phyloP scores from a whole-genome alignment of 768 basidiomycete species.

The Termitomyces eurrhizus region DNA sequence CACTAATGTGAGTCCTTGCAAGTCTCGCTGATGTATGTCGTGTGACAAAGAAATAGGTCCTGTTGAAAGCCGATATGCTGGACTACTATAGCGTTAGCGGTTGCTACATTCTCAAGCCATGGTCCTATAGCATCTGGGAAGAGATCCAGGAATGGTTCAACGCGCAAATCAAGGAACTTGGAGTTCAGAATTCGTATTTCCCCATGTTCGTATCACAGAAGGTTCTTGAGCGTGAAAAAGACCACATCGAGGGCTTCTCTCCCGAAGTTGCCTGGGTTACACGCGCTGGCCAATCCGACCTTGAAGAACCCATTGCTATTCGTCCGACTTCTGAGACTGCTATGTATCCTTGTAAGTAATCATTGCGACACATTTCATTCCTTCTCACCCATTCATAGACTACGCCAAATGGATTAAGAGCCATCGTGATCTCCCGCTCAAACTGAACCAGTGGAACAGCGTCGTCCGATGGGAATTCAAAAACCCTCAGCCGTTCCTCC shows the following conservation, averaged over 20 bases:
- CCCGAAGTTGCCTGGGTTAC: constrained; percentile 99
- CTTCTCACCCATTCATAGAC: constrained; percentile 43
- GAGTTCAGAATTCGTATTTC: constrained; percentile 97
- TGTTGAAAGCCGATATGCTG: constrained; percentile 97
- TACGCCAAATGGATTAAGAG: constrained; percentile 99
- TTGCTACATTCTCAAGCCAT: constrained; percentile 97
- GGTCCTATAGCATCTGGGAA: constrained; percentile 98
- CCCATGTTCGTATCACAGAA: constrained; percentile 96
- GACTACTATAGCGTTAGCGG: constrained; percentile 99
- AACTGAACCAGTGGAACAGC: constrained; percentile 98
- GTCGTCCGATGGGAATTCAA: constrained; percentile 99
- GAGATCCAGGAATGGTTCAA: constrained; percentile 97
- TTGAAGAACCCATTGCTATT: constrained; percentile 97
- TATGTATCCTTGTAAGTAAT: constrained; percentile 92
- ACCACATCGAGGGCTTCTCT: constrained; percentile 98
- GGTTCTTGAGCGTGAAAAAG: constrained; percentile 93
- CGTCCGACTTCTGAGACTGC: constrained; percentile 98
- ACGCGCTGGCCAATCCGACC: constrained; percentile 85
- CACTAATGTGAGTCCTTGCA: constrained; percentile 60
- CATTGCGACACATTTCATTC: background rate
- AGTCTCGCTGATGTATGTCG: constrained; percentile 2
- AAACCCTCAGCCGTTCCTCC: constrained; percentile 98
- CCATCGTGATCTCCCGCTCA: constrained; percentile 94
- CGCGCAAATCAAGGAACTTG: constrained; percentile 84
- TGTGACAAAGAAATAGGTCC: constrained; percentile 52